Percentiles rank a stretch among this genome's conserved stretches.
phyloP scores from a whole-genome alignment of 495 filamentous ascomycete species.

The Poronia punctata region DNA sequence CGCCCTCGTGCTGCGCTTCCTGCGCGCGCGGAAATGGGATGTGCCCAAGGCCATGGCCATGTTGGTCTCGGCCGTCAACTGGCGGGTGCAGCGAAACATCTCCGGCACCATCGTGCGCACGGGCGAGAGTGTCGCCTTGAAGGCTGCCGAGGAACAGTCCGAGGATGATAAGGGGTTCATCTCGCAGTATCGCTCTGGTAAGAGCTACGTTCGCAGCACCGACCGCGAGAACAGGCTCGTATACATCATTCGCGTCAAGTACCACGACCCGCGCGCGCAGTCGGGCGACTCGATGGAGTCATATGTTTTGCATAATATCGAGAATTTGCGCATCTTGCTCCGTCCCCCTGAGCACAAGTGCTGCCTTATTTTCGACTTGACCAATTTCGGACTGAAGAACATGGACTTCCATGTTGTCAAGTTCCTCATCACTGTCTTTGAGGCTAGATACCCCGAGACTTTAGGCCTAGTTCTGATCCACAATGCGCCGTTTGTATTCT shows the following conservation, averaged over 20 bases:
- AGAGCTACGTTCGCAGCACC: constrained; percentile 3
- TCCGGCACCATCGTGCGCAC: not conserved
- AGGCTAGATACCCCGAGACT: constrained; percentile 11
- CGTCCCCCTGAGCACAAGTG: constrained; percentile 1
- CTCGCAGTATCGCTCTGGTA: constrained; percentile 9
- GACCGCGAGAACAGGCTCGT: not conserved
- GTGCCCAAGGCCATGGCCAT: constrained; percentile 1
- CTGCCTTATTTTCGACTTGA: constrained; percentile 11
- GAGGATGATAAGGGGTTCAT: constrained; percentile 7
- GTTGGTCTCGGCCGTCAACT: constrained; percentile 7
- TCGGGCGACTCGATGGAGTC: constrained; percentile 2
- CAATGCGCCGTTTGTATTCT: constrained; percentile 12
- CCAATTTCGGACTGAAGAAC: constrained; percentile 5
- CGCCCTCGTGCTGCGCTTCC: constrained; percentile 4
- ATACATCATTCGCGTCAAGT: not conserved
- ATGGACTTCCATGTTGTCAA: constrained; percentile 9
- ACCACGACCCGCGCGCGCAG: constrained; percentile 4
- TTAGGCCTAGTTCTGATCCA: constrained; percentile 5
- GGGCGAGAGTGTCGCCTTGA: not conserved
- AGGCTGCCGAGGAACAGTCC: not conserved
- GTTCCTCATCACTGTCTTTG: constrained; percentile 7
- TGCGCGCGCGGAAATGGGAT: constrained; percentile 9
- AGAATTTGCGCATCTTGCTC: constrained; percentile 1
- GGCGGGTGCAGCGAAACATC: constrained; percentile 4
- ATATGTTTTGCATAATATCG: constrained; percentile 8